Percentiles rank a stretch among this genome's conserved stretches.
phyloP scores from a whole-genome alignment of 768 basidiomycete species.

The Rhodosporidiobolus odoratus region DNA sequence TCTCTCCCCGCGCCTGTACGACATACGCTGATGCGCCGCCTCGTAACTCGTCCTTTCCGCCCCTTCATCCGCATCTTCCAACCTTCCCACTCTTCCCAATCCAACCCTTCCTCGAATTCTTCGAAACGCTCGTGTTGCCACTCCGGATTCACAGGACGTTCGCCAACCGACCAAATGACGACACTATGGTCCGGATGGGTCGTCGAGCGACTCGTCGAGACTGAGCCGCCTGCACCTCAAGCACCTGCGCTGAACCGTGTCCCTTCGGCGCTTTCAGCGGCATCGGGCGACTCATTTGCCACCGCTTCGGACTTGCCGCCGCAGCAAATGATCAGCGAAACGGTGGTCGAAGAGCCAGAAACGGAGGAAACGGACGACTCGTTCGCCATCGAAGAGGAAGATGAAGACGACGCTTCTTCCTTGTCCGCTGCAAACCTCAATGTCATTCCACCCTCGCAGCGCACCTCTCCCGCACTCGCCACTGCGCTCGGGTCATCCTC shows the following conservation, averaged over 20 bases:
- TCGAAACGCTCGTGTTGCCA: no score
- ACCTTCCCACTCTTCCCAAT: background rate
- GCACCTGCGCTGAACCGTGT: background rate
- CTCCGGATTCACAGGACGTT: constrained; percentile 44
- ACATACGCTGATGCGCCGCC: constrained; percentile 13
- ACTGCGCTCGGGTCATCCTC: background rate
- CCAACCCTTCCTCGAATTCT: no score
- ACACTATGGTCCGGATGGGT: constrained; percentile 52
- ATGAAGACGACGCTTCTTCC: background rate
- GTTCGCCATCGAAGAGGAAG: background rate
- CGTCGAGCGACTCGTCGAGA: constrained; percentile 43
- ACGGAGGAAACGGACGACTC: background rate
- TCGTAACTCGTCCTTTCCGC: background rate
- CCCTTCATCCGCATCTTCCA: background rate
- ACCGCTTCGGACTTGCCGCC: background rate
- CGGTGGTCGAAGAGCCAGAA: constrained; percentile 13
- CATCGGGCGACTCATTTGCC: constrained; percentile 1
- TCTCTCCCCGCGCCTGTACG: background rate
- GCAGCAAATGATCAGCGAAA: background rate
- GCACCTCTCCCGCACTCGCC: background rate
- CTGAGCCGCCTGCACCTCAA: constrained; percentile 8
- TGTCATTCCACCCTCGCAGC: background rate
- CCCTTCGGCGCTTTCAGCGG: background rate
- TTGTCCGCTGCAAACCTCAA: no score
- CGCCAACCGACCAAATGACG: constrained; percentile 45